phyloP scores from a whole-genome alignment of 2,329 filamentous ascomycete genomes.

The Magnaporthiopsis poae region DNA sequence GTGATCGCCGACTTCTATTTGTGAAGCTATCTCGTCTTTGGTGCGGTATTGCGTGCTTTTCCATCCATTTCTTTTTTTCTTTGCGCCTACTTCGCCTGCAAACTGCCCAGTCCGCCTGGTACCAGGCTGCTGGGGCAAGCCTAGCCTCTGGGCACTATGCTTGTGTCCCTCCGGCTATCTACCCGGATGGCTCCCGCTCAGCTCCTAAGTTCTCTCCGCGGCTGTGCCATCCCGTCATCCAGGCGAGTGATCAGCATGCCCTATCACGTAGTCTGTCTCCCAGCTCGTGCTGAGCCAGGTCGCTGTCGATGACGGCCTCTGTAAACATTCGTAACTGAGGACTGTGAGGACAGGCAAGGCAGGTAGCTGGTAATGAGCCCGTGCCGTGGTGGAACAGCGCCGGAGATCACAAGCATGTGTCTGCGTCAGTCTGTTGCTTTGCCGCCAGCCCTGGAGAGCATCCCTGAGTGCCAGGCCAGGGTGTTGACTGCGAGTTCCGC shows the following conservation, averaged over 20 bases:
- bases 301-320: neutral
- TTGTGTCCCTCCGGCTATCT: neutral
- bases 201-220: neutral
- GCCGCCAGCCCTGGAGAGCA: neutral
- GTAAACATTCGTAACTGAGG: neutral
- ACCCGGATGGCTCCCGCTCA: neutral
- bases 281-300: neutral
- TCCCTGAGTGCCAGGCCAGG: neutral
- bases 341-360: neutral
- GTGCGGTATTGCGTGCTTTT: constrained; percentile 8
- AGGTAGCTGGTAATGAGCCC: neutral
- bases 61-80: neutral
- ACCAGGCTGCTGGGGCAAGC: neutral
- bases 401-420: neutral
- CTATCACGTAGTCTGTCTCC: neutral
- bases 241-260: neutral
- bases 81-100: neutral
- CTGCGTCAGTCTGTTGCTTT: neutral
- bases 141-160: neutral
- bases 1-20: constrained; percentile 28
- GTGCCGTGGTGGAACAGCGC: neutral
- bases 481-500: neutral
- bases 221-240: constrained; percentile 1
- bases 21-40: constrained; percentile 7
- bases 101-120: neutral